phyloP scores from a whole-genome alignment of 331 rosid genomes.

The Saraca asoca region DNA sequence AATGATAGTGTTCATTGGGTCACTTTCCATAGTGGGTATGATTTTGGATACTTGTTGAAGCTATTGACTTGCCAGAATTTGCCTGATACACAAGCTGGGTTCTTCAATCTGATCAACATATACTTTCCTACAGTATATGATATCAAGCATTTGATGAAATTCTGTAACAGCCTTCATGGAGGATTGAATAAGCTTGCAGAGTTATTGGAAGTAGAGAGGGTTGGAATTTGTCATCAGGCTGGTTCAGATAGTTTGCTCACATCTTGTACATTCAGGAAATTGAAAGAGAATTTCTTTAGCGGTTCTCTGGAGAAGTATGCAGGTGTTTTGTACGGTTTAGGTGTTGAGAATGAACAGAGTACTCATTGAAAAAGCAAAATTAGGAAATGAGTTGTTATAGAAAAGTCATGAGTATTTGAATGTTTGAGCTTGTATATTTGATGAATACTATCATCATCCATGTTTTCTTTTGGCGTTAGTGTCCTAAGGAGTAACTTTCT shows the following conservation, averaged over 20 bases:
- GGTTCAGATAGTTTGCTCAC: constrained; percentile 63
- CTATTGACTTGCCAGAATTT: constrained; percentile 48
- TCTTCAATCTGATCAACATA: constrained; percentile 41
- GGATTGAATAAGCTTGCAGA: constrained; percentile 64
- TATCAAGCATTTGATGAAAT: constrained; percentile 57
- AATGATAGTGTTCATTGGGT: constrained; percentile 54
- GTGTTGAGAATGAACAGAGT: constrained; percentile 47
- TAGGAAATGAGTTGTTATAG: constrained; percentile 6
- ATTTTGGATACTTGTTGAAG: constrained; percentile 55
- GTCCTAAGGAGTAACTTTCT: constrained; percentile 28
- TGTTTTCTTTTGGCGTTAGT: constrained; percentile 40
- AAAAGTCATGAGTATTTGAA: constrained; percentile 30
- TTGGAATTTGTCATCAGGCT: constrained; percentile 56
- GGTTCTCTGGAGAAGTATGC: constrained; percentile 56
- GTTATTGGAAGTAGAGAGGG: constrained; percentile 55
- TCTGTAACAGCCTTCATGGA: constrained; percentile 54
- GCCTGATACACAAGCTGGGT: constrained; percentile 50
- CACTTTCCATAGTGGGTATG: constrained; percentile 56
- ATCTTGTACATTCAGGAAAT: constrained; percentile 46
- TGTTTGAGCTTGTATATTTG: constrained; percentile 35
- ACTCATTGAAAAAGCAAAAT: constrained; percentile 28
- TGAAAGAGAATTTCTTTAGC: constrained; percentile 50
- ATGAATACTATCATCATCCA: constrained; percentile 24
- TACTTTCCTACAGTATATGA: constrained; percentile 53
- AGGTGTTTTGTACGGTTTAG: constrained; percentile 56